Base-by-base conservation (phyloP, 108 stramenopile genomes). In the Fragilaria crotonensis region DNA sequence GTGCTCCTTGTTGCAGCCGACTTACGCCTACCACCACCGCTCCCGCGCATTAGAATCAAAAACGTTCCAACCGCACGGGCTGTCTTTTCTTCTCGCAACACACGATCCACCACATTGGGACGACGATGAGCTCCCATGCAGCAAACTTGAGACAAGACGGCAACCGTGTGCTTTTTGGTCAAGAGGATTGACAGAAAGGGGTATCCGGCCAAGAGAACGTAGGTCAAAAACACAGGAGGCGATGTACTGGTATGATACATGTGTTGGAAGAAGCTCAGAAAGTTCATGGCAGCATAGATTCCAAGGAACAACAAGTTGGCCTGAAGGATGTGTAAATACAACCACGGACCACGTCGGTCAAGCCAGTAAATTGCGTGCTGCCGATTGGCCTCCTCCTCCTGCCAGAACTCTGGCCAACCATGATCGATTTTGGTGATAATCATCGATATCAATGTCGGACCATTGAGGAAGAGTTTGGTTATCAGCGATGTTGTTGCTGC, bases 11-110 rank as follows among this genome's bases (percentile, higher is more conserved):
- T 14, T 7, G 36, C 36, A 7, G 36, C 36, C 7, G 36, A 7
- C 36, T 41, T 41, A 7, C 36, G 36, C 11, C 14, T 14, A 41
- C 14, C 7, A 14, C 49, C 22, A 19, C 7, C 23, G 20, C 22
- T 61, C 55, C 25, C 21, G 27, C 59, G 65, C 41, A 79, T 33
- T 25, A 80, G 44, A 18, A 76, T 48, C 3, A 73, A 41, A 44
- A 80, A 60, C 1, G 79, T 55, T 36, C 71, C 67, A 31, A 80
- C 66, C 11, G 72, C 65, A 26, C 60, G 60, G 26, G 30, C 45
- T 9, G 67, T 70, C 60, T 80, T 80, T 0, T 72, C 66, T 18
- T 74, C 72, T 19, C 69, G 62, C n/a, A 80, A 25, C 3, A 80
- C 79, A 18, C 73, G 21, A 30, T 54, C 33, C 20, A 80, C 59